Evolutionary conservation across 768 basidiomycete genomes (phyloP).

Genomic region (Termitomyces sp.): DNA sequence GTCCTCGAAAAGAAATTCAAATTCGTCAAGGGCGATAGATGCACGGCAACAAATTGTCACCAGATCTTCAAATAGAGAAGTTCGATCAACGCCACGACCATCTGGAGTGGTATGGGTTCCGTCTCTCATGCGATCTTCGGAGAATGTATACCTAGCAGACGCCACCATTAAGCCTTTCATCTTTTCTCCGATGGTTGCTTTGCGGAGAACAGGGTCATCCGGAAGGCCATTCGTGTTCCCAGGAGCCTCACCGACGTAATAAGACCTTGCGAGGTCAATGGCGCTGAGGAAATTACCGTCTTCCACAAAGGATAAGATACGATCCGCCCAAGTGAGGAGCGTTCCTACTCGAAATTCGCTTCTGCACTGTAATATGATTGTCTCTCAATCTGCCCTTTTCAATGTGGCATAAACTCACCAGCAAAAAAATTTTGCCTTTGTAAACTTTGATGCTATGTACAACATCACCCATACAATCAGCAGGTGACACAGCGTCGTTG

Average conservation of each 20-base stretch:
- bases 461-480: conserved; percentile 46
- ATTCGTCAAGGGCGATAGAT: conserved; percentile 73
- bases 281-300: conserved; percentile 86
- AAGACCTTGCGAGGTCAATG: conserved; percentile 78
- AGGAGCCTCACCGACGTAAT: conserved; percentile 73
- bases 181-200: conserved; percentile 63
- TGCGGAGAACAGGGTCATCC: conserved; percentile 49
- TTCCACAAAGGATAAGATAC: conserved; percentile 77
- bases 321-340: conserved; percentile 92
- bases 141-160: conserved; percentile 86
- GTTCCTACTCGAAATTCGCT: conserved; percentile 75
- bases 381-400: neutral
- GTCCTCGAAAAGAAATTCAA: conserved; percentile 89
- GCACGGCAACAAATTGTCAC: conserved; percentile 74
- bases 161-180: conserved; percentile 82
- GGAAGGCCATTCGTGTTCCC: conserved; percentile 89
- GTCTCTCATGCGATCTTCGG: conserved; percentile 91
- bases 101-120: conserved; percentile 77
- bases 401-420: conserved; percentile 49
- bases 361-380: conserved; percentile 39
- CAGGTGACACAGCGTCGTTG: conserved; percentile 40
- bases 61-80: conserved; percentile 82
- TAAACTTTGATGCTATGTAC: conserved; percentile 73
- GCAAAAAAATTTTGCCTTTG: conserved; percentile 85
- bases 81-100: conserved; percentile 89